phyloP scores from a whole-genome alignment of 23 red algal species.

The Gracilaria caudata region DNA sequence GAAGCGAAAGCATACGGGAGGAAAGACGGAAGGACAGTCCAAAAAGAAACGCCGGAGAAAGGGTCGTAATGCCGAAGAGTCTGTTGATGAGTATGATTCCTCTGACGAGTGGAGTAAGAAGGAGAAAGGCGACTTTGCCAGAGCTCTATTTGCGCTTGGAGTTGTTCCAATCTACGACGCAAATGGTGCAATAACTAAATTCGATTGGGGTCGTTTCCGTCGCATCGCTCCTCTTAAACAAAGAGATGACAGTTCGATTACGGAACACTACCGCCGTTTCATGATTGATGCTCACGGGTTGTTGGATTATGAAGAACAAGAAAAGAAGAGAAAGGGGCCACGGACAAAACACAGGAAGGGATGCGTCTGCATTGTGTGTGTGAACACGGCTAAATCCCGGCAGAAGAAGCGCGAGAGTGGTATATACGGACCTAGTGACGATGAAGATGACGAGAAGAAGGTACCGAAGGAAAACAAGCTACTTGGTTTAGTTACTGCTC shows the following conservation, averaged over 20 bases:
- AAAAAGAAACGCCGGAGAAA: conserved; percentile 28
- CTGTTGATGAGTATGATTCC: conserved; percentile 22
- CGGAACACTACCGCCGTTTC: conserved; percentile 42
- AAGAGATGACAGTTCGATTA: conserved; percentile 57
- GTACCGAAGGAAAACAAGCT: conserved; percentile 41
- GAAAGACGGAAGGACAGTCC: conserved; percentile 7
- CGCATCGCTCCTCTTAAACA: conserved; percentile 51
- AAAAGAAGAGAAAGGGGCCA: conserved; percentile 70
- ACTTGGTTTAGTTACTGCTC: conserved; percentile 69
- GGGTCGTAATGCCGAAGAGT: conserved; percentile 9
- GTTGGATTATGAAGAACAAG: conserved; percentile 54
- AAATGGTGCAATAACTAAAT: conserved; percentile 42
- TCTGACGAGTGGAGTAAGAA: conserved; percentile 74
- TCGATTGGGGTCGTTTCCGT: conserved; percentile 75
- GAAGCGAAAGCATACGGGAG: conserved; percentile 19
- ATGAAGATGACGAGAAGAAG: conserved; percentile 48
- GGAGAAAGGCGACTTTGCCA: conserved; percentile 61
- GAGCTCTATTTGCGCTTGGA: conserved; percentile 75
- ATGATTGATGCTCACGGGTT: conserved; percentile 68
- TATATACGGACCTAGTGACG: conserved; percentile 45
- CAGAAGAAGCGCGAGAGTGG: conserved; percentile 45
- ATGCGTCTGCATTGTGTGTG: conserved; percentile 73
- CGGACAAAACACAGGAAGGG: conserved; percentile 69
- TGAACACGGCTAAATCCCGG: conserved; percentile 55
- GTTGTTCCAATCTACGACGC: conserved; percentile 59